A percentile compares a stretch with the other conserved stretches of the same genome.
These are phyloP conservation scores for Talaromyces proteolyticus DNA, from an alignment of 495 filamentous ascomycete species.

Conservation along the genomic window DNA sequence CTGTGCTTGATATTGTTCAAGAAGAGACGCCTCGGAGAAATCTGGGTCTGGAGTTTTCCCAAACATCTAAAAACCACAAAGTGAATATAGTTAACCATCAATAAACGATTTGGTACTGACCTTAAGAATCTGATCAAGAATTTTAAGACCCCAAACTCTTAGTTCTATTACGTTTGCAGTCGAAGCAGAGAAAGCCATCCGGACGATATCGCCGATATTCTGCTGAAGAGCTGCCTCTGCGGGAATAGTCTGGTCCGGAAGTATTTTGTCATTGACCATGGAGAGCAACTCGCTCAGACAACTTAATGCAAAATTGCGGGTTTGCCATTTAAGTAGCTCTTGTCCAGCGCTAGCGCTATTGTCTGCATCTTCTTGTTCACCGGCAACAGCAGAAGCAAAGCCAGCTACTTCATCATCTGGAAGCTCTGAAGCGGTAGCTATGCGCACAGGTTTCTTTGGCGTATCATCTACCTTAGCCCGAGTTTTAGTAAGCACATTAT, in stretches of 20 bases:
- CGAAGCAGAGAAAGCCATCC: constrained; percentile 96
- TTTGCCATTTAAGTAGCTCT: constrained; percentile 92
- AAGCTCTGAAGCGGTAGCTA: constrained; percentile 60
- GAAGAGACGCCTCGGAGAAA: constrained; percentile 87
- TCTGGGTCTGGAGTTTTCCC: constrained; percentile 93
- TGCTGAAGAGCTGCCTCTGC: constrained; percentile 72
- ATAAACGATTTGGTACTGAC: too few relatives aligned
- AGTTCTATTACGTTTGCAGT: constrained; percentile 89
- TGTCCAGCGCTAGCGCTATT: constrained; percentile 60
- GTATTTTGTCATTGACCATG: constrained; percentile 66
- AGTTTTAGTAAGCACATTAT: constrained; percentile 84
- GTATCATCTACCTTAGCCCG: constrained; percentile 52
- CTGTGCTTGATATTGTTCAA: constrained; percentile 98
- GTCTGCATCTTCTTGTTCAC: constrained; percentile 57
- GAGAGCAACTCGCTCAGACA: constrained; percentile 81
- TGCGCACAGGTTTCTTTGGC: constrained; percentile 36
- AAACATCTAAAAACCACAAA: constrained; percentile 80
- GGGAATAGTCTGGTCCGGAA: constrained; percentile 61
- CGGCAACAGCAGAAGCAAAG: constrained; percentile 69
- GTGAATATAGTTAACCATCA: too few relatives aligned
- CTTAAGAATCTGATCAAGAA: constrained; percentile 87
- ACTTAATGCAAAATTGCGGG: constrained; percentile 88
- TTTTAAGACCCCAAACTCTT: constrained; percentile 81
- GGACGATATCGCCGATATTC: constrained; percentile 86
- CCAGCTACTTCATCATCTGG: constrained; percentile 96